Evolutionary conservation across 2,329 filamentous ascomycete species (phyloP).

Genomic region (Apiospora malaysiana): DNA sequence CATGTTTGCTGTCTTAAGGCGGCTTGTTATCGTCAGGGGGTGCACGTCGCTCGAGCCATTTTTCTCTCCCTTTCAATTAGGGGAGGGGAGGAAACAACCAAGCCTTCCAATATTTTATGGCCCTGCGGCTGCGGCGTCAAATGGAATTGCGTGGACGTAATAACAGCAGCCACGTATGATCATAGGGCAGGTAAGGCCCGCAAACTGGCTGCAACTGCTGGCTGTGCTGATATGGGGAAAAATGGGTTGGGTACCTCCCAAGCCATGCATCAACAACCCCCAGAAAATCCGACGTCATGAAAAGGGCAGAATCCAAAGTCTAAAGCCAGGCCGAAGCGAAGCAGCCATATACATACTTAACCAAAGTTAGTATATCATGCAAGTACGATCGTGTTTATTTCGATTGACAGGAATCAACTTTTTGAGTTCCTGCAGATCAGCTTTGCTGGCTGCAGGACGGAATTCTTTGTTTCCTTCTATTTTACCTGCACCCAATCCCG

Average conservation of each 20-base stretch:
- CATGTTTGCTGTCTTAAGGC: not conserved
- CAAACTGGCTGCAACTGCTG: not conserved
- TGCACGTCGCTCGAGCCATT: not conserved
- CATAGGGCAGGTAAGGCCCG: not conserved
- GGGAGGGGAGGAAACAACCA: too few relatives aligned
- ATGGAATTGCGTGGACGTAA: not conserved
- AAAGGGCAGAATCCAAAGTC: not conserved
- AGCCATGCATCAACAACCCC: not conserved
- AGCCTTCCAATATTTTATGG: not conserved
- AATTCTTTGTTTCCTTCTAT: too few relatives aligned
- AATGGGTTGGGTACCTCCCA: not conserved
- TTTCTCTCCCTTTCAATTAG: not conserved
- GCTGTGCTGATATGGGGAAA: not conserved
- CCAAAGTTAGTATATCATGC: not conserved
- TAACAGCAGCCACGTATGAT: not conserved
- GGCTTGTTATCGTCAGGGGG: not conserved
- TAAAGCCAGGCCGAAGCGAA: not conserved
- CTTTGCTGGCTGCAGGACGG: not conserved
- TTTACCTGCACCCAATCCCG: not conserved
- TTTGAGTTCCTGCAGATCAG: not conserved
- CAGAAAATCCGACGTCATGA: not conserved
- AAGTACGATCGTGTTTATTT: not conserved
- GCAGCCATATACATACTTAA: not conserved
- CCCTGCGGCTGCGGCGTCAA: not conserved
- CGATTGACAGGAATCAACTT: not conserved